Percentiles rank a stretch among this genome's conserved stretches.
phyloP scores from a whole-genome alignment of 805 yeast genomes.

The Henningerozyma blattae region DNA sequence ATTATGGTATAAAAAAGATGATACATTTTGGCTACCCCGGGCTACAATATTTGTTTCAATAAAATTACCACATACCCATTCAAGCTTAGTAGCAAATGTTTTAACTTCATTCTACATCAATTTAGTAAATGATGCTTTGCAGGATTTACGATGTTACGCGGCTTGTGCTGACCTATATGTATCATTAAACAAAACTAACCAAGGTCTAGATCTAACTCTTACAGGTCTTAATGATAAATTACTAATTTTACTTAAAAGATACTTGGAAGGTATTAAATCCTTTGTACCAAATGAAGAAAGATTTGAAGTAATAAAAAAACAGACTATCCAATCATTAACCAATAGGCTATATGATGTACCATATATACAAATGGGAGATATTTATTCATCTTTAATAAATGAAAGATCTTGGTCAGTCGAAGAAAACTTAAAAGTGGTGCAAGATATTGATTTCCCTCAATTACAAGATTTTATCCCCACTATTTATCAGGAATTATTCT shows the following conservation, averaged over 20 bases:
- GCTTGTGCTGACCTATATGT: conserved; percentile 64
- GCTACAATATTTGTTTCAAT: conserved; percentile 57
- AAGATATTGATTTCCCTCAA: conserved; percentile 34
- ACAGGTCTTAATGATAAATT: conserved; percentile 81
- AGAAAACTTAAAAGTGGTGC: conserved; percentile 44
- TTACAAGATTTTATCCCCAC: conserved; percentile 39
- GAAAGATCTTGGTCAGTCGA: conserved; percentile 57
- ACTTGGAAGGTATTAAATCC: conserved; percentile 39
- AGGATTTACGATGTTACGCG: conserved; percentile 72
- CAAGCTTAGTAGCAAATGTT: conserved; percentile 45
- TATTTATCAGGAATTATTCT: conserved; percentile 45
- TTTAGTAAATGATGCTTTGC: conserved; percentile 58
- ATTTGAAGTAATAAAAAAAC: conserved; percentile 57
- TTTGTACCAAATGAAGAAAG: conserved; percentile 45
- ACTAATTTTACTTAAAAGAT: conserved; percentile 44
- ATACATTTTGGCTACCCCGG: conserved; percentile 79
- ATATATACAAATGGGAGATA: conserved; percentile 59
- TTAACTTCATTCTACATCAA: conserved; percentile 54
- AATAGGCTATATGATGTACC: conserved; percentile 70
- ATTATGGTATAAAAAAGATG: conserved; percentile 86
- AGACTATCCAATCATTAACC: conserved; percentile 44
- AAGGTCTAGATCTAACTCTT: conserved; percentile 57
- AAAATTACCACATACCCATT: conserved; percentile 50
- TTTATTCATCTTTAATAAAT: conserved; percentile 51
- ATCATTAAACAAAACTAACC: conserved; percentile 45